These are phyloP conservation scores for Chrysoporthe puriensis DNA, from an alignment of 2,329 filamentous ascomycete genomes.

Conservation along the genomic window DNA sequence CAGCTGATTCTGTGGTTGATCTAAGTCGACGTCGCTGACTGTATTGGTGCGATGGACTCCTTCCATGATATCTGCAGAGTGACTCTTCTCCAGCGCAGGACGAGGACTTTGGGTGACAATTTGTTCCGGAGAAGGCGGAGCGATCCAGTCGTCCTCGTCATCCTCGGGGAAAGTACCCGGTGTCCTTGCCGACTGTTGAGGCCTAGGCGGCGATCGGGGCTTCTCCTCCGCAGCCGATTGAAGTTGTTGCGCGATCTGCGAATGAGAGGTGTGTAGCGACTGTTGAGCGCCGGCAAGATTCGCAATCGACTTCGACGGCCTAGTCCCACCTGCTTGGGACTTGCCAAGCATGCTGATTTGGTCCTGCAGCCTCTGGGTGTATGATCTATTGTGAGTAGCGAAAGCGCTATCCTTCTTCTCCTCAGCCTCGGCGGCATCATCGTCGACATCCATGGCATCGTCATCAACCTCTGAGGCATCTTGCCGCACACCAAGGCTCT, in stretches of 20 bases:
- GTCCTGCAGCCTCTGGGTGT: slow-evolving; percentile 91
- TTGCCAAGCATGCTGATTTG: slow-evolving; percentile 79
- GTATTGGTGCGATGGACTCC: slow-evolving; percentile 53
- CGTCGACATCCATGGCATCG: slow-evolving; percentile 59
- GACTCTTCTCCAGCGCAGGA: slow-evolving; percentile 61
- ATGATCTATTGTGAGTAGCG: slow-evolving; percentile 77
- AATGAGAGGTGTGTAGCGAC: slow-evolving; percentile 31
- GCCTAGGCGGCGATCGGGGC: slow-evolving; percentile 41
- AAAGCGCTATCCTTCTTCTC: slow-evolving; percentile 52
- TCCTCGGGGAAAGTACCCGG: slow-evolving; percentile 66
- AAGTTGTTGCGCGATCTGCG: slow-evolving; percentile 36
- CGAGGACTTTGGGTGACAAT: slow-evolving; percentile 48
- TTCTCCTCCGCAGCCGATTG: slow-evolving; percentile 34
- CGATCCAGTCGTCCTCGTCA: slow-evolving; percentile 67
- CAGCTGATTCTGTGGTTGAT: slow-evolving; percentile 46
- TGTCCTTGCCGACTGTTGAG: slow-evolving; percentile 41
- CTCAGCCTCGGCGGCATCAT: slow-evolving; percentile 46
- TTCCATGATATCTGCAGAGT: slow-evolving; percentile 66
- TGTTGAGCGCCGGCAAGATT: slow-evolving; percentile 42
- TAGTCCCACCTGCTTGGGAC: slow-evolving; percentile 52
- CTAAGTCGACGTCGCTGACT: slow-evolving; percentile 52
- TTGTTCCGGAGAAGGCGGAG: slow-evolving; percentile 49
- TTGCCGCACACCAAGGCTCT: slow-evolving; percentile 62
- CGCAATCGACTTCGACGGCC: slow-evolving; percentile 53
- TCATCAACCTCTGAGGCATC: slow-evolving; percentile 52